Conservation (phyloP, 169 alveolate genomes). For the Plasmodium sp. region DNA sequence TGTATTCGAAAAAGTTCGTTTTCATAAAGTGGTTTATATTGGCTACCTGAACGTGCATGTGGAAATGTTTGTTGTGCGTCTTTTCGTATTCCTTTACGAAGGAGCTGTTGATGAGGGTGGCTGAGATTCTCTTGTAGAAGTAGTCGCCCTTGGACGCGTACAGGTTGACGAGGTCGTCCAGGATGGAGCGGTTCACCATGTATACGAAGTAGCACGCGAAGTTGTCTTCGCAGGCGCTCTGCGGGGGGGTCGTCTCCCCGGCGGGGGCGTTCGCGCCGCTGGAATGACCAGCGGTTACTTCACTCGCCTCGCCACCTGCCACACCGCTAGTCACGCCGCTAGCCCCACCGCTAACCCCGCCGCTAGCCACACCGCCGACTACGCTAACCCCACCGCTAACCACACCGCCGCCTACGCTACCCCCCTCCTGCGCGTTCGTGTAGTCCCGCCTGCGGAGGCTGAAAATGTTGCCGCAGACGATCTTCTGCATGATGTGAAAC, state of each 20-base stretch:
- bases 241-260: neutral
- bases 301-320: neutral
- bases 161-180: constrained; percentile 36
- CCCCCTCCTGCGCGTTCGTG: neutral
- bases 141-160: constrained; percentile 65
- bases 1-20: constrained; percentile 44
- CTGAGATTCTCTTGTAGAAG: constrained; percentile 33
- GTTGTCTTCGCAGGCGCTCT: neutral
- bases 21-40: constrained; percentile 68
- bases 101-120: constrained; percentile 13
- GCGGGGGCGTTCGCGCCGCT: neutral
- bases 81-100: constrained; percentile 56
- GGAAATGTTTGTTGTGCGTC: constrained; percentile 49
- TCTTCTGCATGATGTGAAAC: constrained; percentile 33
- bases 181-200: constrained; percentile 36
- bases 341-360: too few species aligned
- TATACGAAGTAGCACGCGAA: constrained; percentile 59
- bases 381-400: neutral
- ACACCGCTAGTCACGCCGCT: too few species aligned
- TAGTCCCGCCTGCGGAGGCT: constrained; percentile 40
- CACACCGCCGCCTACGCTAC: neutral
- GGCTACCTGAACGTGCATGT: constrained; percentile 49
- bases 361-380: neutral
- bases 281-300: too few species aligned
- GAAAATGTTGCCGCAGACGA: constrained; percentile 16